These are phyloP conservation scores for Ophiostoma piceae DNA, from an alignment of 2,329 filamentous ascomycete genomes.

Conservation along the genomic window DNA sequence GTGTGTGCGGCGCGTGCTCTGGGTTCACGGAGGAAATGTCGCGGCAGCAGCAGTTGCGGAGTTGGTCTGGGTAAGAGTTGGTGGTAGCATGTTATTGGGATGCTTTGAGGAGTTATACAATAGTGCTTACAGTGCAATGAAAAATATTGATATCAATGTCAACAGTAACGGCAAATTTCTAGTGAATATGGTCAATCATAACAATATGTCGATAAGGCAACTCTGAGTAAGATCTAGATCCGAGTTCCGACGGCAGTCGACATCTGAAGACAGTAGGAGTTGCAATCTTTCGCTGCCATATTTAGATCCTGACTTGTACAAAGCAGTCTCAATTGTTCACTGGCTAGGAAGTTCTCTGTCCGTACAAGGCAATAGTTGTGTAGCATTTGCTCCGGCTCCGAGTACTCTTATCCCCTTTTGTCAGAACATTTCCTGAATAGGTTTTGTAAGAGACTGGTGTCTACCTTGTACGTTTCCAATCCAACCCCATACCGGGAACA, in stretches of 20 bases:
- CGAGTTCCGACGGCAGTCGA: neutral
- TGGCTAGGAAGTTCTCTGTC: neutral
- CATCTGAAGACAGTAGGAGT: neutral
- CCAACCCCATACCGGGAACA: neutral
- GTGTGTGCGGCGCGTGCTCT: conserved; percentile 27
- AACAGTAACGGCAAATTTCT: too few relatives aligned
- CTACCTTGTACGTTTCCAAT: neutral
- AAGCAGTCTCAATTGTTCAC: too few relatives aligned
- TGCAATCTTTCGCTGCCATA: neutral
- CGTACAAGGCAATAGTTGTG: neutral
- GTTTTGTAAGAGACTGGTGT: neutral
- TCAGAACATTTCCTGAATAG: neutral
- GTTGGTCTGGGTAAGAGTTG: neutral
- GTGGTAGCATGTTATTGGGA: too few relatives aligned
- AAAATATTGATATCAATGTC: too few relatives aligned
- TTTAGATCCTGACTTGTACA: too few relatives aligned
- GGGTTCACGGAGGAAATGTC: conserved; percentile 20
- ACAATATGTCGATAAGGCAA: too few relatives aligned
- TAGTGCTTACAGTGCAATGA: too few relatives aligned
- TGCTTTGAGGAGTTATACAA: too few relatives aligned
- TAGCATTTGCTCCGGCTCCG: conserved; percentile 2
- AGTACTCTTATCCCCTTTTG: neutral
- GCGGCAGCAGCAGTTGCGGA: neutral
- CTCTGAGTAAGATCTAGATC: neutral
- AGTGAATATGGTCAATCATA: too few relatives aligned